These are phyloP conservation scores for Blastosporella zonata DNA, from an alignment of 1,284 basidiomycete species.

Conservation along the genomic window DNA sequence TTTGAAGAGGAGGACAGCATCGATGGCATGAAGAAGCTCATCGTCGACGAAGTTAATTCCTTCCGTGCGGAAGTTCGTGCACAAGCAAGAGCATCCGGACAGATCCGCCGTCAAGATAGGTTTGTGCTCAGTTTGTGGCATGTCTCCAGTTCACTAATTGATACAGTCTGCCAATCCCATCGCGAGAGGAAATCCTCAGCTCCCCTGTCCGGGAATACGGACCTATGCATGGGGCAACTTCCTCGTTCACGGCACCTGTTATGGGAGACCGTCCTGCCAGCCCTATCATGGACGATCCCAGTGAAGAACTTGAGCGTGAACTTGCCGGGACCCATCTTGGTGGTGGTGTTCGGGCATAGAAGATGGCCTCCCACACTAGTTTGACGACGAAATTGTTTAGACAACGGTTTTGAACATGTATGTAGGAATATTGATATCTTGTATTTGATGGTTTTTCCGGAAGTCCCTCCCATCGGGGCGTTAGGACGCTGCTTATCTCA, in stretches of 20 bases:
- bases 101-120: constrained; percentile 74
- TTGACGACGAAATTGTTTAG: not conserved
- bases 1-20: constrained; percentile 97
- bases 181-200: constrained; percentile 74
- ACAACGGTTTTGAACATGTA: constrained; percentile 1
- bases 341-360: constrained; percentile 23
- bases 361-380: not conserved
- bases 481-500: too few relatives aligned
- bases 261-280: constrained; percentile 44
- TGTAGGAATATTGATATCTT: too few relatives aligned
- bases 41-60: constrained; percentile 89
- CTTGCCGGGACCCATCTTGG: constrained; percentile 64
- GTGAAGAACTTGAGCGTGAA: constrained; percentile 82
- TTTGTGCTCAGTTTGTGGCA: constrained; percentile 21
- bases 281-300: constrained; percentile 80
- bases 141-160: constrained; percentile 4
- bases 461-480: too few relatives aligned
- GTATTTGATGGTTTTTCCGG: too few relatives aligned
- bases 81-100: constrained; percentile 67
- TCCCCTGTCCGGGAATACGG: constrained; percentile 72
- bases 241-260: constrained; percentile 52
- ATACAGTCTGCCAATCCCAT: constrained; percentile 68
- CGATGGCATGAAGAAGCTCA: constrained; percentile 96
- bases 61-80: constrained; percentile 85
- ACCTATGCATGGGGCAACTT: constrained; percentile 65